Conservation (phyloP, 2,329 filamentous ascomycete genomes). For the Cucurbitaria berberidis region DNA sequence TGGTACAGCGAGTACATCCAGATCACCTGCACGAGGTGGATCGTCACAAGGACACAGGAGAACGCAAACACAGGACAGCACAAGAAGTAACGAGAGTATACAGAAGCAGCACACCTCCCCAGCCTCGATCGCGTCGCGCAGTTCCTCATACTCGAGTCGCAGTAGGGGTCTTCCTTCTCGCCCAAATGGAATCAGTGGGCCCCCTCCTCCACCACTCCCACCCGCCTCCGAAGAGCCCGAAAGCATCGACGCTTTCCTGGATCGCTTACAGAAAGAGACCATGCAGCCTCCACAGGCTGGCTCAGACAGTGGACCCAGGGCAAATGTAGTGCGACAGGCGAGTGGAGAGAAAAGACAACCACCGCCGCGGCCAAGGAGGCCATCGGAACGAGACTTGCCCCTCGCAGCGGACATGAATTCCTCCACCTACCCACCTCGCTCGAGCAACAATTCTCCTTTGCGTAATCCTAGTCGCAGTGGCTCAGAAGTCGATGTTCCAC, state of each 20-base stretch:
- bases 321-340: conserved; percentile 30
- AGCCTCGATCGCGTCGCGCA: conserved; percentile 38
- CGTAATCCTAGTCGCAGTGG: conserved; percentile 33
- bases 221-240: conserved; percentile 32
- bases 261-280: conserved; percentile 45
- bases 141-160: conserved; percentile 40
- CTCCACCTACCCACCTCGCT: conserved; percentile 23
- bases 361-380: conserved; percentile 30
- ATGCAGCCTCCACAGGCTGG: conserved; percentile 20
- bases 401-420: conserved; percentile 27
- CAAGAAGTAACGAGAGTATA: conserved; percentile 34
- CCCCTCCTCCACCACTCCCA: conserved; percentile 29
- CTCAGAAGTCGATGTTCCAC: conserved; percentile 15
- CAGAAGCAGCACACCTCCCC: conserved; percentile 36
- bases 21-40: conserved; percentile 26
- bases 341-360: conserved; percentile 26
- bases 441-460: conserved; percentile 29
- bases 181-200: conserved; percentile 16
- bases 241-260: conserved; percentile 48
- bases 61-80: conserved; percentile 45
- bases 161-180: conserved; percentile 31
- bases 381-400: conserved; percentile 36
- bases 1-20: conserved; percentile 45
- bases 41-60: conserved; percentile 43
- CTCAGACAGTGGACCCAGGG: conserved; percentile 24